These are phyloP conservation scores for Fomitopsis pinicola DNA, from an alignment of 1,284 basidiomycete species.

Conservation along the genomic window DNA sequence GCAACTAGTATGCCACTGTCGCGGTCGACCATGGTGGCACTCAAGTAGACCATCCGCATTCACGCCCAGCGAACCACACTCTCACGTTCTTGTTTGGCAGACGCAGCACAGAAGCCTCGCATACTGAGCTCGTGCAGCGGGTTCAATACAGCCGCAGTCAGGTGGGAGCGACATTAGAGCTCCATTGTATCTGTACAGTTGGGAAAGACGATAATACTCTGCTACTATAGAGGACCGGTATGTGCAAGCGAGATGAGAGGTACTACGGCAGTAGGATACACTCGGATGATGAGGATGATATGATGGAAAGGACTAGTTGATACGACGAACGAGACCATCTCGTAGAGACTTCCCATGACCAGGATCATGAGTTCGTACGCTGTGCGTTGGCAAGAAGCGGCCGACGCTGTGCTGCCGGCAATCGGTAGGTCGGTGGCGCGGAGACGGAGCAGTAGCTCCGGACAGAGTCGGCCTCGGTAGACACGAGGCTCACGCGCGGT, in stretches of 20 bases:
- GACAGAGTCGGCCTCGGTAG: neutral
- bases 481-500: conserved; percentile 1
- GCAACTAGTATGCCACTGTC: neutral
- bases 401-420: neutral
- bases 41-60: neutral
- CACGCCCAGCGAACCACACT: neutral
- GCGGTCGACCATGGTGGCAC: too few relatives aligned
- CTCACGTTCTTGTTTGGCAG: neutral
- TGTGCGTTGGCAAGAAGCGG: neutral
- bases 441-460: neutral
- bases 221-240: neutral
- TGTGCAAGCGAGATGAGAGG: neutral
- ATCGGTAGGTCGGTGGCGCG: neutral
- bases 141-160: neutral
- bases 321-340: neutral
- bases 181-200: neutral
- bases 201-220: neutral
- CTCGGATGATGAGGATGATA: neutral
- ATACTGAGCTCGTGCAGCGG: neutral
- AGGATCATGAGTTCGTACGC: neutral
- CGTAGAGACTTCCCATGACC: neutral
- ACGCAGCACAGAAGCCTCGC: neutral
- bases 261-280: conserved; percentile 2
- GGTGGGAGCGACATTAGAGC: neutral
- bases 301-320: conserved; percentile 2